Percentiles rank a stretch among this genome's conserved stretches.
Evolutionary conservation across 495 filamentous ascomycete genomes (phyloP).

Genomic region (Penicillium steckii): DNA sequence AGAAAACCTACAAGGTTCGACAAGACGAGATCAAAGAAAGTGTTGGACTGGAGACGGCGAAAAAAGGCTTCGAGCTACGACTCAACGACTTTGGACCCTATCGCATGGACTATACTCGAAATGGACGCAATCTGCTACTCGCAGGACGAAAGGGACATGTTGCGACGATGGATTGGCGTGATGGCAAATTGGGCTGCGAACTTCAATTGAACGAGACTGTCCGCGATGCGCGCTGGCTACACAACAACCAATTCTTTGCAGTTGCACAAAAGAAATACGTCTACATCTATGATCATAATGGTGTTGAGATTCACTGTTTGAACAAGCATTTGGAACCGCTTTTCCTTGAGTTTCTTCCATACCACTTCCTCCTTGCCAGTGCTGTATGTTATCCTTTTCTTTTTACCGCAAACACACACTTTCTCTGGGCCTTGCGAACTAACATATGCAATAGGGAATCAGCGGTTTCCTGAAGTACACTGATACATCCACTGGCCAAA

Average conservation of each 20-base stretch:
- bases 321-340: conserved; percentile 88
- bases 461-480: conserved; percentile 89
- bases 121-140: conserved; percentile 79
- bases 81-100: conserved; percentile 84
- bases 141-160: conserved; percentile 93
- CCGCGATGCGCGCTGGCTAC: conserved; percentile 85
- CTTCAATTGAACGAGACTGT: conserved; percentile 87
- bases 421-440: background rate
- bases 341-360: conserved; percentile 92
- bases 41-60: conserved; percentile 77
- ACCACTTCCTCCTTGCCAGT: conserved; percentile 91
- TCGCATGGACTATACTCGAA: conserved; percentile 79
- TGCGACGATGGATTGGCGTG: conserved; percentile 94
- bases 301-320: conserved; percentile 89
- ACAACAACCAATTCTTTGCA: conserved; percentile 94
- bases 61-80: conserved; percentile 89
- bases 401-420: conserved; percentile 4
- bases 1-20: conserved; percentile 85
- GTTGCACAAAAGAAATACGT: conserved; percentile 98
- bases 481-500: conserved; percentile 87
- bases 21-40: conserved; percentile 80
- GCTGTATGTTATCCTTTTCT: conserved; percentile 52
- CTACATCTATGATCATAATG: conserved; percentile 88
- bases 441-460: conserved; percentile 54
- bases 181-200: conserved; percentile 86